Base-by-base conservation (phyloP, 2,329 filamentous ascomycete genomes). In the Aspergillus caelatus region DNA sequence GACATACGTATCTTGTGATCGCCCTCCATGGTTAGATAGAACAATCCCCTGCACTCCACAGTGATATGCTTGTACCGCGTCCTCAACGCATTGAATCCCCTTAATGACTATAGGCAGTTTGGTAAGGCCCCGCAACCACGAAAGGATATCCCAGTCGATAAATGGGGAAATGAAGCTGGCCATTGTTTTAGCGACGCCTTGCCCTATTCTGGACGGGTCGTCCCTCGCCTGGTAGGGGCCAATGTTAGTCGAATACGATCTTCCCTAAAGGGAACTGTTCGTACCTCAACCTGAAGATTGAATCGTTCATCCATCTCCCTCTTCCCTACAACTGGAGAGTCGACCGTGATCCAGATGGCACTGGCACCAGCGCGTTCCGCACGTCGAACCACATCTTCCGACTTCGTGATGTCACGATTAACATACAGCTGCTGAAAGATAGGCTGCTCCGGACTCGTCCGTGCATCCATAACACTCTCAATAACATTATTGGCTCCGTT, bases 11-110 rank as follows among this genome's bases (percentile, higher is more conserved):
- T 85, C 83, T 55, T 81, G 72, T 45, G 84, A 83, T 21, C 83
- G 71, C 4, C 83, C 83, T 2, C 83, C 77, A 52, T 79, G 77
- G 26, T 79, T 79, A 1, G 73, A 75, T 0, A 80, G 68, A 1
- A 79, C 70, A 10, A 79, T 74, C 0, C 84, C 85, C 53, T 84
- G 79, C 4, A 81, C 77, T 0, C 83, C 83, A 57, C 79, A 62
- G 60, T 78, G 62, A 12, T 80, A 76, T 0, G 84, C 84, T 21
- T 81, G 66, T 32, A 78, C 72, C 0, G 83, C 84, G 62, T 87
- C 85, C 19, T 82, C 80, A 1, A 81, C 79, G 52, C 80, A 80
- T 60, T 84, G 79, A 21, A 87, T 72, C 0, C 77, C 77, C 54
- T 79, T 79, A 19, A 79, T 70, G 7, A 78, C 77, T 1, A 79